Evolutionary conservation across 176 grass and related monocot genomes (phyloP), one percentile per base, ranked within the genome.

Genomic region (Musa troglodytarum): DNA sequence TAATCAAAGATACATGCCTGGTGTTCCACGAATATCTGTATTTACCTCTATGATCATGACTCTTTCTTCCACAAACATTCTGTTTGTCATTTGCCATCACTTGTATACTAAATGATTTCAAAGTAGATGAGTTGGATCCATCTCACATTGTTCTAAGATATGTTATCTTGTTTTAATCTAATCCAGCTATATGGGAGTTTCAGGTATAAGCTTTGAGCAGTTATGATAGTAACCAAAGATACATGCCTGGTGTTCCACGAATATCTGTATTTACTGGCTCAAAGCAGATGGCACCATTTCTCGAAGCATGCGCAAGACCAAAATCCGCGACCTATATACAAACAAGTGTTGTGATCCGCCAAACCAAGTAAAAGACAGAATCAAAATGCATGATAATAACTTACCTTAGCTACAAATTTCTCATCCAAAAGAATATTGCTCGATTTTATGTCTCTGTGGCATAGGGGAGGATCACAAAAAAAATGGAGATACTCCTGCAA

Each of bases 401-500:
- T 74, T 72, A 98, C 94, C 90, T 97, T 97, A 53, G 94, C 94
- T 34, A 91, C 90, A 73, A 93, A 97, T 80, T 93, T 86, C 49
- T 97, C 88, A 65, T 93, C 94, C 49, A 97, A 86, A 73, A 97
- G 90, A 91, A 97, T 97, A 72, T 97, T 97, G 83, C 94, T 97
- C 0, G 94, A 93, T 71, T 97, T 97, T 68, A 97, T 91, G 65
- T 97, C 94, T 84, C 94, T 83, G 54, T 99, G 95, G 76, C 91
- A 99, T 54, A 99, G 95, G 12, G 91, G 95, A 57, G 95, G 95
- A 77, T 99, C 84, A 76, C 95, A 99, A 83, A 91, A 99, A 79
- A 99, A 99, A 86, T 99, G 95, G 19, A 99, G 90, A 77, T 99
- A 99, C 25, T 99, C 95, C 95, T 99, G 76, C 78, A 91, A 79